Evolutionary conservation across 768 basidiomycete genomes (phyloP).

Genomic region (Phanerochaete sordida): DNA sequence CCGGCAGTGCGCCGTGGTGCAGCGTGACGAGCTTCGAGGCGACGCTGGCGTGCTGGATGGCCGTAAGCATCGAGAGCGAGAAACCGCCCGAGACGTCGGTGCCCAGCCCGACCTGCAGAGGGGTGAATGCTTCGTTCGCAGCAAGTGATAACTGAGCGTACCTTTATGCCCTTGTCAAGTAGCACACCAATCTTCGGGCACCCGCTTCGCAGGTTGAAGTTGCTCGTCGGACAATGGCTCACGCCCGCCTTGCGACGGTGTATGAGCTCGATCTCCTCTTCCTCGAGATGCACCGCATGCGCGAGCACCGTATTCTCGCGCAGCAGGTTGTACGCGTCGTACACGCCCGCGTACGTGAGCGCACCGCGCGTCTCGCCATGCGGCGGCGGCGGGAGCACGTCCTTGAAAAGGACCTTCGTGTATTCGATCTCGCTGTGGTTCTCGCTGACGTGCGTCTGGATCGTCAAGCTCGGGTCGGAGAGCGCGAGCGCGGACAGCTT

Average conservation of each 20-base stretch:
- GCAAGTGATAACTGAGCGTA: slow-evolving; percentile 25
- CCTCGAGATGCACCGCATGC: slow-evolving; percentile 79
- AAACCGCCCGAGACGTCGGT: slow-evolving; percentile 92
- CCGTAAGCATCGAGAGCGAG: slow-evolving; percentile 72
- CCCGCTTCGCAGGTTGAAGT: slow-evolving; percentile 88
- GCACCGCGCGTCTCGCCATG: neutral
- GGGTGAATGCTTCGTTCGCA: neutral
- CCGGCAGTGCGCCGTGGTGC: slow-evolving; percentile 23
- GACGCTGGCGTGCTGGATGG: slow-evolving; percentile 72
- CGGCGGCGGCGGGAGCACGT: slow-evolving; percentile 27
- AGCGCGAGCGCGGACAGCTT: slow-evolving; percentile 60
- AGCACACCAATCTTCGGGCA: slow-evolving; percentile 74
- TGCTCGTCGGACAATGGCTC: slow-evolving; percentile 92
- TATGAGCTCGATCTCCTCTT: slow-evolving; percentile 72
- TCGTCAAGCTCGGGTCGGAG: slow-evolving; percentile 56
- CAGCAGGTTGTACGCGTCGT: slow-evolving; percentile 76
- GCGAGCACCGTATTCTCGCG: slow-evolving; percentile 80
- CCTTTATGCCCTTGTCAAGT: slow-evolving; percentile 86
- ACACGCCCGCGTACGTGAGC: slow-evolving; percentile 71
- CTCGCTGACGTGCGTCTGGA: slow-evolving; percentile 94
- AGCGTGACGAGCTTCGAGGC: slow-evolving; percentile 75
- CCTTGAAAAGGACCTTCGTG: slow-evolving; percentile 58
- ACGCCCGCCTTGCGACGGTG: slow-evolving; percentile 65
- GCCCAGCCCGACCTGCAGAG: slow-evolving; percentile 83
- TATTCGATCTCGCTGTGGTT: slow-evolving; percentile 69